These are phyloP conservation scores for Parastagonospora avenae DNA, from an alignment of 2,329 filamentous ascomycete species.

Conservation along the genomic window DNA sequence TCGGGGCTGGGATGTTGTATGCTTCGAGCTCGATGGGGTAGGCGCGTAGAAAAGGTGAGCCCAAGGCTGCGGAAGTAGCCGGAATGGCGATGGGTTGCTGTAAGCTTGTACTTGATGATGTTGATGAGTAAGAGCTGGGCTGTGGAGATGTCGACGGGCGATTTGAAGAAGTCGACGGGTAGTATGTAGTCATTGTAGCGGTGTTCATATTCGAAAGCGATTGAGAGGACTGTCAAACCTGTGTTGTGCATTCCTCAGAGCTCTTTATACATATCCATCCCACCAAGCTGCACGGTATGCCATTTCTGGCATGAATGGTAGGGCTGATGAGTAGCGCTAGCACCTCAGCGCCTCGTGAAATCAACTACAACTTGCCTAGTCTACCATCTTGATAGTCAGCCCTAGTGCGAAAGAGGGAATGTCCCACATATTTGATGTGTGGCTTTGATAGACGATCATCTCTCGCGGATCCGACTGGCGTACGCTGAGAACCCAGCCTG, in stretches of 20 bases:
- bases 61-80: conserved; percentile 1
- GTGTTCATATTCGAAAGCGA: too few species aligned
- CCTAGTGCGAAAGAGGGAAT: background rate
- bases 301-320: background rate
- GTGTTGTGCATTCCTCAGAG: too few species aligned
- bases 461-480: too few species aligned
- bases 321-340: background rate
- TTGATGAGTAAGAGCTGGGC: background rate
- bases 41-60: conserved; percentile 9
- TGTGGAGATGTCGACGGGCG: background rate
- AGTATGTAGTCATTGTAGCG: background rate
- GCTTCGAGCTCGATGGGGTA: conserved; percentile 5
- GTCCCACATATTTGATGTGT: too few species aligned
- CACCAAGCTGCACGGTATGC: background rate
- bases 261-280: too few species aligned
- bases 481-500: too few species aligned
- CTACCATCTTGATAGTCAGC: background rate
- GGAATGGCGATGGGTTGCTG: conserved; percentile 6
- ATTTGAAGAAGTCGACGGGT: background rate
- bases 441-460: background rate
- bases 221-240: background rate
- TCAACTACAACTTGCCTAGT: background rate
- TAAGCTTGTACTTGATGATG: background rate
- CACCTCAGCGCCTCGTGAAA: background rate
- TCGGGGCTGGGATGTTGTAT: background rate